These are phyloP conservation scores for Saitozyma sp. DNA, from an alignment of 768 basidiomycete genomes.

Conservation along the genomic window DNA sequence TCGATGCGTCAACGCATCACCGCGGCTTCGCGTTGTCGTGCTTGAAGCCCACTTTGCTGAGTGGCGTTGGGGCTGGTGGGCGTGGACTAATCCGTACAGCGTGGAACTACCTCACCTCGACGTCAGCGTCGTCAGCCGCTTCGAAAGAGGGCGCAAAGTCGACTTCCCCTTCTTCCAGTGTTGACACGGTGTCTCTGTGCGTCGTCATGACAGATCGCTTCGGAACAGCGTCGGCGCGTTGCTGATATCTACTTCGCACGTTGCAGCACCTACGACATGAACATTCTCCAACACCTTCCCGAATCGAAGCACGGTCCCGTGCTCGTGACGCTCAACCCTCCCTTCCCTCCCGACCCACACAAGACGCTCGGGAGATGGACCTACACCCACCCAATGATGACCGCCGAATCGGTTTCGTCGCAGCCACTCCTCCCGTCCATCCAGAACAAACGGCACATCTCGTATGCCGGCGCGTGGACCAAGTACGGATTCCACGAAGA, in stretches of 20 bases:
- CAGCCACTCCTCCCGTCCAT: conserved; percentile 62
- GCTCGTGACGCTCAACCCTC: conserved; percentile 72
- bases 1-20: too few species aligned
- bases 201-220: conserved; percentile 57
- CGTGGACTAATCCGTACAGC: conserved; percentile 34
- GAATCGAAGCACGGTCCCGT: conserved; percentile 63
- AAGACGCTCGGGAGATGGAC: conserved; percentile 60
- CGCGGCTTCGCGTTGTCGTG: too few species aligned
- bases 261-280: conserved; percentile 67
- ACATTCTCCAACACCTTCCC: conserved; percentile 68
- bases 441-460: conserved; percentile 64
- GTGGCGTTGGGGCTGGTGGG: too few species aligned
- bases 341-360: conserved; percentile 60
- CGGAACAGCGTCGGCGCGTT: too few species aligned
- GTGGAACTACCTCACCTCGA: conserved; percentile 74
- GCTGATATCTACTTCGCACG: conserved; percentile 3
- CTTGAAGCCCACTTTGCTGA: too few species aligned
- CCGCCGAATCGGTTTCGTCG: conserved; percentile 61
- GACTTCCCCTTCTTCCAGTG: conserved; percentile 52
- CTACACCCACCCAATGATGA: conserved; percentile 72
- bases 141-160: conserved; percentile 7
- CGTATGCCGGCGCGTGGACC: conserved; percentile 70
- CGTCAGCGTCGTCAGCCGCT: conserved; percentile 46
- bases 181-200: conserved; percentile 65
- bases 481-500: conserved; percentile 83